Conservation (phyloP, 441 rosid genomes). For the Corymbia calophylla region DNA sequence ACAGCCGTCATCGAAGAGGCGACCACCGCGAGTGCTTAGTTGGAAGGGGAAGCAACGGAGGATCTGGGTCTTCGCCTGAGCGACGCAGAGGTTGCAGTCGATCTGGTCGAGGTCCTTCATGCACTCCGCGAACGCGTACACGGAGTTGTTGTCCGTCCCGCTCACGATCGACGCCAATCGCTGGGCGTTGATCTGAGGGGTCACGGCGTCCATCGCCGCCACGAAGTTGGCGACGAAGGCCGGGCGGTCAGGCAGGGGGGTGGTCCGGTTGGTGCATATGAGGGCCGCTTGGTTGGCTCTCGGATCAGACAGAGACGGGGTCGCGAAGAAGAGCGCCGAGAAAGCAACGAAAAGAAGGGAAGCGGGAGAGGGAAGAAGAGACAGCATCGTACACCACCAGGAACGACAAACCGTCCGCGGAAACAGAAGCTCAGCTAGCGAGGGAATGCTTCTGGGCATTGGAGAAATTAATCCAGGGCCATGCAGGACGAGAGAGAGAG, state of each 20-base stretch:
- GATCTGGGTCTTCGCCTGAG: conserved; percentile 66
- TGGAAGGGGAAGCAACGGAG: conserved; percentile 67
- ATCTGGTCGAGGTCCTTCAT: conserved; percentile 55
- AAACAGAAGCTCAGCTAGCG: not conserved
- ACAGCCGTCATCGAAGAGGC: conserved; percentile 62
- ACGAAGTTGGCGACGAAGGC: conserved; percentile 39
- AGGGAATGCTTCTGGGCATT: not conserved
- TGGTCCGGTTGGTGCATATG: conserved; percentile 57
- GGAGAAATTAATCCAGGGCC: not conserved
- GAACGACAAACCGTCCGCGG: not conserved
- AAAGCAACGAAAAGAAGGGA: not conserved
- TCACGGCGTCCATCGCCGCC: conserved; percentile 37
- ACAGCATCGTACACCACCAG: not conserved
- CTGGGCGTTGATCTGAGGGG: conserved; percentile 31
- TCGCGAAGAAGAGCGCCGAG: not conserved
- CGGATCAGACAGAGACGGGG: conserved; percentile 45
- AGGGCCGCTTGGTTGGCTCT: conserved; percentile 49
- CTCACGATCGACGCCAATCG: conserved; percentile 35
- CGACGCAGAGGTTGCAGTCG: conserved; percentile 76
- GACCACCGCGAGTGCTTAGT: conserved; percentile 56
- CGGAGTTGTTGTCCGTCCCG: conserved; percentile 44
- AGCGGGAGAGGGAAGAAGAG: not conserved
- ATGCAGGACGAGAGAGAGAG: not conserved
- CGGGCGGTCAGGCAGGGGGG: conserved; percentile 24
- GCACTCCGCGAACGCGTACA: conserved; percentile 78